phyloP scores from a whole-genome alignment of 1,284 basidiomycete genomes.

The Anthracocystis panici-leucophaei region DNA sequence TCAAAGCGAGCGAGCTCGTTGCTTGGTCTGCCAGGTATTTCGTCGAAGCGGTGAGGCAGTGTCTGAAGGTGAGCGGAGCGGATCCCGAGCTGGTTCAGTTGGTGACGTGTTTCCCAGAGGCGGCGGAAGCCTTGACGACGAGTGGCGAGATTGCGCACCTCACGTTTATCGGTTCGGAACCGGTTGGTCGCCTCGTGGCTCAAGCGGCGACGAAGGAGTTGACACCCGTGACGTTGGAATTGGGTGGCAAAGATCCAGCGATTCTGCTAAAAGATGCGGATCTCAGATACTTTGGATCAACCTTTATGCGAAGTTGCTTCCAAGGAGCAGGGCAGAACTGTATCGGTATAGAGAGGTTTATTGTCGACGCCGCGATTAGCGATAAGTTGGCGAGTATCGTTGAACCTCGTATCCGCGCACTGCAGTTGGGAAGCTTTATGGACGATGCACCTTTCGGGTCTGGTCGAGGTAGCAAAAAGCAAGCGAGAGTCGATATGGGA shows the following conservation, averaged over 20 bases:
- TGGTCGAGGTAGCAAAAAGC: not conserved
- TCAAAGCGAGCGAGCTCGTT: conserved; percentile 78
- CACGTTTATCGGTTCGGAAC: conserved; percentile 91
- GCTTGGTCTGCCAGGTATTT: conserved; percentile 61
- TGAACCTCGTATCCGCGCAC: conserved; percentile 47
- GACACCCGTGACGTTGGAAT: conserved; percentile 88
- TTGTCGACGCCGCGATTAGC: conserved; percentile 83
- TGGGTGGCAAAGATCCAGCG: conserved; percentile 78
- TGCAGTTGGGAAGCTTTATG: conserved; percentile 59
- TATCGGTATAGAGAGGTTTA: conserved; percentile 86
- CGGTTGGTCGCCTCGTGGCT: conserved; percentile 86
- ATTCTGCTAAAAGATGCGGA: conserved; percentile 73
- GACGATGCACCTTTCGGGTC: conserved; percentile 60
- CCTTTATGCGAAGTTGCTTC: conserved; percentile 68
- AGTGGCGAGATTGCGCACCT: conserved; percentile 81
- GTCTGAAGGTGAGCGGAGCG: conserved; percentile 77
- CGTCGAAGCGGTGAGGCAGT: conserved; percentile 74
- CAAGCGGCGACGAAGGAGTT: conserved; percentile 84
- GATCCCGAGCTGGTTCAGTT: conserved; percentile 74
- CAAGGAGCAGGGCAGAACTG: conserved; percentile 96
- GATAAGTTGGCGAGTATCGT: conserved; percentile 75
- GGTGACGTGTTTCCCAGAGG: conserved; percentile 87
- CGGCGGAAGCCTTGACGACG: conserved; percentile 83
- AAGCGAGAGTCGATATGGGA: conserved; percentile 75
- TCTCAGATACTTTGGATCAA: conserved; percentile 72